Evolutionary conservation across 2,329 filamentous ascomycete species (phyloP), one percentile per base, ranked within the genome.

Genomic region (Lecanosticta acicola): DNA sequence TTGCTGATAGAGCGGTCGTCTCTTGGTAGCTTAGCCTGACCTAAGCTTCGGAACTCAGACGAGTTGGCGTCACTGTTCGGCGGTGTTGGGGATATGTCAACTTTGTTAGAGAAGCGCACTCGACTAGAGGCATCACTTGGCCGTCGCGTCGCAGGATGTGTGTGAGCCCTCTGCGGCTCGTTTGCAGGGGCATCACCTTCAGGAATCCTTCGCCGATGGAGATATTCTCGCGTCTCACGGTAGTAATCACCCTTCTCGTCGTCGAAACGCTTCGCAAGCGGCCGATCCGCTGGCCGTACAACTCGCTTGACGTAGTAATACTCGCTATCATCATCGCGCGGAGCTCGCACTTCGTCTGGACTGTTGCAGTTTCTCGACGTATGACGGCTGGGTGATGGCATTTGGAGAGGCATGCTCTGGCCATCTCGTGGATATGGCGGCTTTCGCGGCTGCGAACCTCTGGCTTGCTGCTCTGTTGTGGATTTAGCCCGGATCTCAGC

Each of bases 41-140:
- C 52, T 18, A 53, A 49, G 32, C 45, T 48, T 9, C 54, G 56
- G 33, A 59, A 59, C 18, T 56, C 46, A 4, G 50, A 45, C 17
- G 59, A 61, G 47, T 54, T 60, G 32, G 59, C 60, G 34, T 64
- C 57, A 46, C 59, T 61, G 24, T 48, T 47, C 11, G 59, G 61
- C 24, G 61, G 61, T 16, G 61, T 63, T 8, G 61, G 59, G 33
- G 61, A 63, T 43, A 63, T 49, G 20, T 62, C 58, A 37, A 62
- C 53, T 48, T 63, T 62, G 53, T 55, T 59, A 46, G 60, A 54
- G 41, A 64, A 64, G 26, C 53, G 59, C 4, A 64, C 61, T 21
- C 54, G 56, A 38, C 50, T 54, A 14, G 58, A 58, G n/a, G 32
- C 43, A 41, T 54, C 51, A 33, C 49, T 52, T 10, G 35, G 41